Evolutionary conservation across 1,139 yeast genomes (phyloP).

Genomic region (Komagataea norvegica): DNA sequence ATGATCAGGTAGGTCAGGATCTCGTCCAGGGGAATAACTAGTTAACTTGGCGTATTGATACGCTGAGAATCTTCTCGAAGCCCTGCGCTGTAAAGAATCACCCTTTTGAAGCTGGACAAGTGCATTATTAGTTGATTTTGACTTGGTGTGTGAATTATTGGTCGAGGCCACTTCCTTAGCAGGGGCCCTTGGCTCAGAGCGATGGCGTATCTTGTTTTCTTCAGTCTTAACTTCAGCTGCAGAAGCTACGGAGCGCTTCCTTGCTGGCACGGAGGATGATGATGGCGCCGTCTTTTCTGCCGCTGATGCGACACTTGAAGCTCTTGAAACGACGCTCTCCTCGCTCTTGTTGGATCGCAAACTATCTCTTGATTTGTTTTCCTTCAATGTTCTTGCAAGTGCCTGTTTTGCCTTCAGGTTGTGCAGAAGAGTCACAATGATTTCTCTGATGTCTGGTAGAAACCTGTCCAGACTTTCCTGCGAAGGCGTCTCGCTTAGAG

Average conservation of each 20-base stretch:
- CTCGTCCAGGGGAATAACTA: slow-evolving; percentile 39
- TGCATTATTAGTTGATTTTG: slow-evolving; percentile 42
- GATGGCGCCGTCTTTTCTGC: not conserved
- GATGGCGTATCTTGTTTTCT: not conserved
- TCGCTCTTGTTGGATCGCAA: slow-evolving; percentile 13
- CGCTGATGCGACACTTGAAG: slow-evolving; percentile 1
- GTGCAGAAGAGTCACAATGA: slow-evolving; percentile 76
- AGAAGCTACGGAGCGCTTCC: not conserved
- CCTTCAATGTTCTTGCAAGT: slow-evolving; percentile 39
- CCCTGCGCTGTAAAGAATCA: slow-evolving; percentile 80
- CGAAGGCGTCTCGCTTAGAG: slow-evolving; percentile 81
- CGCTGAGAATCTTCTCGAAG: slow-evolving; percentile 88
- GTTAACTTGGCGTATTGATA: slow-evolving; percentile 84
- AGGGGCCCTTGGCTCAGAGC: slow-evolving; percentile 5
- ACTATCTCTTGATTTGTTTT: slow-evolving; percentile 27
- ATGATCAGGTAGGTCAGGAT: slow-evolving; percentile 29
- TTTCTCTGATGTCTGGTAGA: slow-evolving; percentile 80
- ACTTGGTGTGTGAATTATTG: slow-evolving; percentile 5
- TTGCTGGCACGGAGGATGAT: not conserved
- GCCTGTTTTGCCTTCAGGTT: slow-evolving; percentile 78
- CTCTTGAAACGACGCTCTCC: slow-evolving; percentile 7
- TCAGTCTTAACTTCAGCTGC: not conserved
- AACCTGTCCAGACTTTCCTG: slow-evolving; percentile 77
- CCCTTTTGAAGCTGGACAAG: slow-evolving; percentile 74
- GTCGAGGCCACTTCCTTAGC: too few species aligned